These are phyloP conservation scores for Eucalyptus cloeziana DNA, from an alignment of 345 rosid genomes.

Conservation along the genomic window DNA sequence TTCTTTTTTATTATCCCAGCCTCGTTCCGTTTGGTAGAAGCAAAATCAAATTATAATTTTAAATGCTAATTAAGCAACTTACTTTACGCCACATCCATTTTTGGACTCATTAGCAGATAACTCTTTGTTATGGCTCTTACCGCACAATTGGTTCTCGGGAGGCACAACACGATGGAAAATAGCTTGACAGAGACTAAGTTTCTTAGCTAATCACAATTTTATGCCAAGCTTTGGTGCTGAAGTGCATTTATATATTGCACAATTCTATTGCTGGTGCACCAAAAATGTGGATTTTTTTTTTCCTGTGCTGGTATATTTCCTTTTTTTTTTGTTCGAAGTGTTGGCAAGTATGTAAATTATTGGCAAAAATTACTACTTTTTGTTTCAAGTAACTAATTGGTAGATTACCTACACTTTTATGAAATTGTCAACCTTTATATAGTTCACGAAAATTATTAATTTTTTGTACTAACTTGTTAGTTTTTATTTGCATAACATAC, in stretches of 20 bases:
- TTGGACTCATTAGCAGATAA: not conserved
- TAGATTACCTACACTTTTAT: not conserved
- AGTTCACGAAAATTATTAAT: not conserved
- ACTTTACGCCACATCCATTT: not conserved
- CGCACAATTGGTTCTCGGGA: not conserved
- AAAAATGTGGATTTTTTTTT: not conserved
- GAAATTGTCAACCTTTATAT: not conserved
- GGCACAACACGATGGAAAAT: not conserved
- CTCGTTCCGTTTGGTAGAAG: not conserved
- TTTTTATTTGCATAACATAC: not conserved
- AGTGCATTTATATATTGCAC: not conserved
- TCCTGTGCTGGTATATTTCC: not conserved
- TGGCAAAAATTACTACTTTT: not conserved
- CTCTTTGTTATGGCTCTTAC: not conserved
- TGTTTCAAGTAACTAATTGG: not conserved
- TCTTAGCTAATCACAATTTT: not conserved
- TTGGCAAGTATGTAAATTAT: not conserved
- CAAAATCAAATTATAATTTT: too few species aligned
- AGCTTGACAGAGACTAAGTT: not conserved
- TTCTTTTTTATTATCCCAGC: not conserved
- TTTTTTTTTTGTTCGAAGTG: not conserved
- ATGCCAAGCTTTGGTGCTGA: not conserved
- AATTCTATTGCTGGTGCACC: not conserved
- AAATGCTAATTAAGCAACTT: not conserved
- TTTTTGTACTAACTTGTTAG: not conserved